phyloP scores from a whole-genome alignment of 192 early-diverging fungal genomes.

The Coemansia sp. region DNA sequence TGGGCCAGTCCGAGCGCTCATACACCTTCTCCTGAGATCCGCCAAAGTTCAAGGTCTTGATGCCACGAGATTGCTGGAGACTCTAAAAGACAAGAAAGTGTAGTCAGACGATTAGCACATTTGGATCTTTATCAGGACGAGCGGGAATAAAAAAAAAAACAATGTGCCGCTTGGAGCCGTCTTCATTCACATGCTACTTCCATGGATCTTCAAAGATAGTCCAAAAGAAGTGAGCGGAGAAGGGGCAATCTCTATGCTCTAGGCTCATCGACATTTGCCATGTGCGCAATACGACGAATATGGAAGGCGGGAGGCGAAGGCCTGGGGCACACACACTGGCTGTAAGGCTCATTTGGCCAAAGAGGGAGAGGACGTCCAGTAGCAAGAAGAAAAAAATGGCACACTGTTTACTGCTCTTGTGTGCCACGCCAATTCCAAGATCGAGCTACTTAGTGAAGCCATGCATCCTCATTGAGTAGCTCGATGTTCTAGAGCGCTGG shows the following conservation, averaged over 20 bases:
- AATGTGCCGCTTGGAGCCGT: conserved; percentile 7
- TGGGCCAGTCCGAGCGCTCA: conserved; percentile 93
- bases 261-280: background rate
- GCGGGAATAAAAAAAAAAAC: background rate
- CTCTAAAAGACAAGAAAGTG: conserved; percentile 4
- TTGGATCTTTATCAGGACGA: background rate
- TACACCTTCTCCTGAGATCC: conserved; percentile 90
- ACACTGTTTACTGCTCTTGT: too few species aligned
- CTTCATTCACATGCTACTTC: conserved; percentile 1
- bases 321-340: background rate
- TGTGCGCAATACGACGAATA: background rate
- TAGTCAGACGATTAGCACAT: background rate
- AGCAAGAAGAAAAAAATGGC: too few species aligned
- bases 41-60: conserved; percentile 96
- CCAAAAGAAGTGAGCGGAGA: background rate
- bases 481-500: background rate
- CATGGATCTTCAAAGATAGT: background rate
- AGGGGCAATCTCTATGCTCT: background rate
- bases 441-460: too few species aligned
- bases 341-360: background rate
- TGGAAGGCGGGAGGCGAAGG: too few species aligned
- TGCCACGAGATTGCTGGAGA: conserved; percentile 67
- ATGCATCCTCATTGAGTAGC: too few species aligned
- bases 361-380: background rate
- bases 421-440: too few species aligned